Conservation (phyloP, 2,329 filamentous ascomycete species). For the Coniochaeta hoffmannii region DNA sequence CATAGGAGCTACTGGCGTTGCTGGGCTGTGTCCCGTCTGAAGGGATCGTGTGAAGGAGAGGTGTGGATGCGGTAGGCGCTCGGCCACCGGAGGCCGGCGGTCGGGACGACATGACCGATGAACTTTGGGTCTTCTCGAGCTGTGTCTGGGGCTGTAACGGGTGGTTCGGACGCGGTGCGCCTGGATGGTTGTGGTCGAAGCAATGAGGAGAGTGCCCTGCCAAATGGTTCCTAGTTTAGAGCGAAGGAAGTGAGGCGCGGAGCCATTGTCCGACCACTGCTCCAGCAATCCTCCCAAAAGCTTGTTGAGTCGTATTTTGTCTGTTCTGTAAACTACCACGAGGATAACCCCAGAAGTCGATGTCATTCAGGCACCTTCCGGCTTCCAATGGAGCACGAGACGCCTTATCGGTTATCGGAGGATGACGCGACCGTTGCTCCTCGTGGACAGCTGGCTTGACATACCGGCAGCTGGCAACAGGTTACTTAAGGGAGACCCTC, state of each 20-base stretch:
- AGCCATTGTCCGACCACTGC: not conserved
- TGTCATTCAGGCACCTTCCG: too few species aligned
- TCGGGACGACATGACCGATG: not conserved
- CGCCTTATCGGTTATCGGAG: not conserved
- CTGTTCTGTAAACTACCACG: not conserved
- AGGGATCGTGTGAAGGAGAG: conserved; percentile 1
- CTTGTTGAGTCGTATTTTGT: not conserved
- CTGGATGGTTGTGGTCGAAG: not conserved
- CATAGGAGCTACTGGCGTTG: conserved; percentile 12
- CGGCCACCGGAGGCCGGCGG: not conserved
- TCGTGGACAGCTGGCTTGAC: not conserved
- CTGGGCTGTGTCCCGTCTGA: conserved; percentile 8
- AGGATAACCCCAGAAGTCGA: too few species aligned
- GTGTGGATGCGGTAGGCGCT: not conserved
- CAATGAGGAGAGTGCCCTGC: not conserved
- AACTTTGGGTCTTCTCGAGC: not conserved
- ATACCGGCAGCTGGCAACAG: not conserved
- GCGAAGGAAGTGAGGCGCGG: not conserved
- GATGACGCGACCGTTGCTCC: not conserved
- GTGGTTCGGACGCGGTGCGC: not conserved
- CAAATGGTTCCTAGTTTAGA: not conserved
- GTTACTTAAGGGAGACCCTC: too few species aligned
- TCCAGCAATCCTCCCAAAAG: not conserved
- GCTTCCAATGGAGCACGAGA: not conserved
- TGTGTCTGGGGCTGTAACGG: not conserved